These are phyloP conservation scores for Cutaneotrichosporon sp. DNA, from an alignment of 1,284 basidiomycete genomes.

Conservation along the genomic window DNA sequence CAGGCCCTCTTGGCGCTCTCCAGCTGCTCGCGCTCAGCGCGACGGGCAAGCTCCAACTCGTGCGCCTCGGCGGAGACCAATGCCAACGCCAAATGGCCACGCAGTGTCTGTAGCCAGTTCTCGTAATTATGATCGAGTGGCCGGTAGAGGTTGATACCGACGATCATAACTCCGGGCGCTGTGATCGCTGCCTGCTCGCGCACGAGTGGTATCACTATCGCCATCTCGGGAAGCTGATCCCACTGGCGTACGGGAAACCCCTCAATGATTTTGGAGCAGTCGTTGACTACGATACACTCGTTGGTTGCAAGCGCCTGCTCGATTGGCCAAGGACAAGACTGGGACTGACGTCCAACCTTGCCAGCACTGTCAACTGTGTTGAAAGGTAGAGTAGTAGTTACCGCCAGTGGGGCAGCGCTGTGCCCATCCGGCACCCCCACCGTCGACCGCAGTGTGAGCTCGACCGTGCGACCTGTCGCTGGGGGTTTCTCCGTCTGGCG, in stretches of 20 bases:
- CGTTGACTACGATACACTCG: constrained; percentile 42
- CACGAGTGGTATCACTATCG: constrained; percentile 8
- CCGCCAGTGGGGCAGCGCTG: too few species aligned
- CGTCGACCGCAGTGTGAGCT: too few species aligned
- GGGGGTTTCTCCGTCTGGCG: too few species aligned
- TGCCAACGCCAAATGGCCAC: constrained; percentile 33
- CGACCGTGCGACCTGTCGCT: too few species aligned
- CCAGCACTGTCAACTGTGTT: too few species aligned
- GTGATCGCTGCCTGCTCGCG: not conserved
- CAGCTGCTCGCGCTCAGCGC: constrained; percentile 44
- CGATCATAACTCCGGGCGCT: constrained; percentile 46
- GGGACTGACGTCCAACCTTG: too few species aligned
- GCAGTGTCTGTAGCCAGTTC: constrained; percentile 34
- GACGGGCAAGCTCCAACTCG: constrained; percentile 39
- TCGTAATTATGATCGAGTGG: constrained; percentile 43
- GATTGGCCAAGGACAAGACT: too few species aligned
- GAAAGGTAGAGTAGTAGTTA: too few species aligned
- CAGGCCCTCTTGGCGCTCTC: constrained; percentile 46
- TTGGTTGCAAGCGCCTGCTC: constrained; percentile 35
- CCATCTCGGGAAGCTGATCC: constrained; percentile 36
- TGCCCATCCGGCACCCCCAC: too few species aligned
- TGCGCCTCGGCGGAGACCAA: constrained; percentile 36
- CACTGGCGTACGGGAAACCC: constrained; percentile 42
- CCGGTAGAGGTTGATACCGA: constrained; percentile 46
- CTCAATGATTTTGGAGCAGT: constrained; percentile 32